Evolutionary conservation across 345 rosid genomes (phyloP).

Genomic region (Eutrema japonicum): DNA sequence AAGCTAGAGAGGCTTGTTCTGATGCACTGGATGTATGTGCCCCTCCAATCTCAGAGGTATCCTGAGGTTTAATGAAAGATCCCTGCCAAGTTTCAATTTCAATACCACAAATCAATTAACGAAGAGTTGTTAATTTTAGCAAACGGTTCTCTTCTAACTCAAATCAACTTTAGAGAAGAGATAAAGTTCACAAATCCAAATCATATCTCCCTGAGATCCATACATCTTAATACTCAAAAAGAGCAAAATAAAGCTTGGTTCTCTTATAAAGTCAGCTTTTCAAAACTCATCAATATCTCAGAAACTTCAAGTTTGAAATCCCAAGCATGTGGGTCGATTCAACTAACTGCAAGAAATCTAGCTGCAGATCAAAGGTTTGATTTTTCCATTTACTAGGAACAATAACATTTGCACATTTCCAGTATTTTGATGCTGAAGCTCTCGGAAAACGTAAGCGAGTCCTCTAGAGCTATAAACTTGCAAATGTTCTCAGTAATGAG

Average conservation of each 20-base stretch:
- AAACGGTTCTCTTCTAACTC: slow-evolving; percentile 6
- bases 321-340: background rate
- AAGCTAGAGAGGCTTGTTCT: slow-evolving; percentile 57
- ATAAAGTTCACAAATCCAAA: background rate
- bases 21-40: slow-evolving; percentile 55
- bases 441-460: background rate
- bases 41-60: slow-evolving; percentile 55
- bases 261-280: background rate
- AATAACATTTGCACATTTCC: too few relatives aligned
- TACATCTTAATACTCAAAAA: slow-evolving; percentile 2
- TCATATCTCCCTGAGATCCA: background rate
- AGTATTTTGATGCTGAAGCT: background rate
- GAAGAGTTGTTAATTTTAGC: background rate
- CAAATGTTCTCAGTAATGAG: too few relatives aligned
- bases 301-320: background rate
- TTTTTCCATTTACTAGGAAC: background rate
- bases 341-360: too few relatives aligned
- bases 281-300: background rate
- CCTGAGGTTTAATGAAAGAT: slow-evolving; percentile 61
- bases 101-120: slow-evolving; percentile 12
- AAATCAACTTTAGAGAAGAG: background rate
- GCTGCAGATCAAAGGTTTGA: too few relatives aligned
- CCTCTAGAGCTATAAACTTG: too few relatives aligned
- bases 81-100: slow-evolving; percentile 52
- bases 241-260: background rate